Base-by-base conservation (phyloP, 116 monocot species). In the Zostera marina region DNA sequence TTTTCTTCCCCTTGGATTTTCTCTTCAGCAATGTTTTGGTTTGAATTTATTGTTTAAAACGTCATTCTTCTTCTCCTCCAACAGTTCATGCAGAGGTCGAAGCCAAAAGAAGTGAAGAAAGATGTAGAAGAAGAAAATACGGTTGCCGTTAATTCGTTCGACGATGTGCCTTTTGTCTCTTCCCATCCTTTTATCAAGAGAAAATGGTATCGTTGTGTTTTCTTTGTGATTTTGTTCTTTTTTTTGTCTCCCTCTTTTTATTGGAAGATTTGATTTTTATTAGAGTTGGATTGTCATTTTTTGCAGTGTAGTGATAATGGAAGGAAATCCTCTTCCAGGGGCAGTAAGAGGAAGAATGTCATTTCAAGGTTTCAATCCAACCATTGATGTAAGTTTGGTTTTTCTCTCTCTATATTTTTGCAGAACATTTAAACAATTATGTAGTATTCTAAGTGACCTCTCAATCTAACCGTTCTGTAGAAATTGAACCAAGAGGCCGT, bases 261-360 rank as follows among this genome's bases (percentile, higher is more conserved):
- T n/a, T 3, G 32, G 5, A 22, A 38, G 22, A 41, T 12, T 41
- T 16, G 20, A 2, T 1, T 14, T 42, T 6, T 59, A 14, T 5
- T 59, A n/a, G 2, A 42, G 40, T 26, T 63, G 13, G 22, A 47
- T 42, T 58, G 39, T 1, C 55, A 60, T n/a, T 49, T 59, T 67
- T 53, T 81, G 58, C 82, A 96, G 96, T 56, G 68, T 75, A 67
- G 96, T 96, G 22, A 78, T 96, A 68, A 80, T 83, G 75, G 96
- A 96, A 44, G 96, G 96, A 46, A 70, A 83, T 72, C 96, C 89
- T 47, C 80, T 80, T 52, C 96, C 85, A 42, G 80, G 76, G 72
- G 89, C 80, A 73, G 47, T 82, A 52, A 85, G 61, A 73, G 96
- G 89, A 45, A 75, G 96, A n/a, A 89, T 96, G 76, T 96, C 96